phyloP scores from a whole-genome alignment of 2,329 filamentous ascomycete species.

The Cladosporium sp. region DNA sequence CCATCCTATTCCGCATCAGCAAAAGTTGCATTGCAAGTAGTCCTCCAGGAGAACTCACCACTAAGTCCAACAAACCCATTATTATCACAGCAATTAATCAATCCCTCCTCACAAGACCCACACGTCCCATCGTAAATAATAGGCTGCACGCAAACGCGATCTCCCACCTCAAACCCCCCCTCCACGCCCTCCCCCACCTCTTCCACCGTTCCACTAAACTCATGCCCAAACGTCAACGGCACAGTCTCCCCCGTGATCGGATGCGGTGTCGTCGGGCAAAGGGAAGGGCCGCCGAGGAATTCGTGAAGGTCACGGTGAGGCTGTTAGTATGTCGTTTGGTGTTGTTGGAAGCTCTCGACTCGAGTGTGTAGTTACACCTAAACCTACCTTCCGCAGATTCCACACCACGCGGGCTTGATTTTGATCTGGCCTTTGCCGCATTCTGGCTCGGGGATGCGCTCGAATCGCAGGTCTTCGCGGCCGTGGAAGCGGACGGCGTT shows the following conservation, averaged over 20 bases:
- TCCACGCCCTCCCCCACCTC: slow-evolving; percentile 48
- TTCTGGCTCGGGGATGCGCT: slow-evolving; percentile 30
- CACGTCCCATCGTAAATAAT: slow-evolving; percentile 53
- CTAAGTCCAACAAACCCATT: slow-evolving; percentile 51
- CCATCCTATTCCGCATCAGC: slow-evolving; percentile 32
- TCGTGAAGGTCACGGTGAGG: slow-evolving; percentile 28
- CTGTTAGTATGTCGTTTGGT: neutral
- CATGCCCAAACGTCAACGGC: slow-evolving; percentile 51
- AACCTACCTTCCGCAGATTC: slow-evolving; percentile 26
- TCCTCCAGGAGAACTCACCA: slow-evolving; percentile 25
- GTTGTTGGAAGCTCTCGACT: neutral
- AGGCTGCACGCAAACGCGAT: slow-evolving; percentile 47
- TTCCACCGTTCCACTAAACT: slow-evolving; percentile 49
- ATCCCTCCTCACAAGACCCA: slow-evolving; percentile 46
- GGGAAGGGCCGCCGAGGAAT: slow-evolving; percentile 31
- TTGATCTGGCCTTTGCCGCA: slow-evolving; percentile 34
- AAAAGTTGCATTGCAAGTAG: slow-evolving; percentile 9
- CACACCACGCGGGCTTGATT: slow-evolving; percentile 34
- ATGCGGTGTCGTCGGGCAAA: slow-evolving; percentile 49
- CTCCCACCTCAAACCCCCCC: slow-evolving; percentile 42
- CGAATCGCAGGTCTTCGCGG: slow-evolving; percentile 32
- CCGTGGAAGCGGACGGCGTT: slow-evolving; percentile 36
- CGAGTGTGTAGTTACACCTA: too few species aligned
- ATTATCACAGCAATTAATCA: slow-evolving; percentile 51
- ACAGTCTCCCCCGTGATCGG: slow-evolving; percentile 50